phyloP scores from a whole-genome alignment of 169 alveolate species.

The Eimeria acervulina region DNA sequence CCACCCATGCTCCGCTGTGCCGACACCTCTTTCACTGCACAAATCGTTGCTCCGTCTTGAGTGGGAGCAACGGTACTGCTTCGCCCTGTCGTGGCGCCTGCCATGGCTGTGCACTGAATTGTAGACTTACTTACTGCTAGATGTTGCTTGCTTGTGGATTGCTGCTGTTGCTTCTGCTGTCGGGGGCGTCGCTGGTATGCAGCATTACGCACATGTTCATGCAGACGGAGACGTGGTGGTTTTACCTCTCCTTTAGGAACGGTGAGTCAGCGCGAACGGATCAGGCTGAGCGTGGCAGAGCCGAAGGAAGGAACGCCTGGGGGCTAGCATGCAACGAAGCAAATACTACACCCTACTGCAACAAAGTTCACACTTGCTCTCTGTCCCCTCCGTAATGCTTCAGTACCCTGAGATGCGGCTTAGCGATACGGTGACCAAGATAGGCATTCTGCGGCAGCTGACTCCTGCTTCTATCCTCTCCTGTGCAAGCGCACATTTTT shows the following conservation, averaged over 20 bases:
- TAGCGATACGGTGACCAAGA: background rate
- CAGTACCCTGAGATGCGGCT: background rate
- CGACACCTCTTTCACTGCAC: background rate
- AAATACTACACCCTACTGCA: background rate
- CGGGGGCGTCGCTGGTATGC: background rate
- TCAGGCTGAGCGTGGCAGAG: background rate
- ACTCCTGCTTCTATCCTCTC: background rate
- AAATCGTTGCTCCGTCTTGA: background rate
- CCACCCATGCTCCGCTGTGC: background rate
- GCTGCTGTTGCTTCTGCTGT: background rate
- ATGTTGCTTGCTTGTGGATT: background rate
- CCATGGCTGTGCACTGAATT: background rate
- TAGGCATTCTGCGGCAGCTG: background rate
- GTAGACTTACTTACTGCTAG: background rate
- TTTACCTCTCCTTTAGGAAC: slow-evolving; percentile 79
- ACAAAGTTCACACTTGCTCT: background rate
- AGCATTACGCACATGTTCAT: slow-evolving; percentile 82
- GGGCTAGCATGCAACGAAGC: background rate
- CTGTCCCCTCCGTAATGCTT: background rate
- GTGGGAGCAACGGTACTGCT: background rate
- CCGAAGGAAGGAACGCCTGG: background rate
- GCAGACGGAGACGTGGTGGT: slow-evolving; percentile 80
- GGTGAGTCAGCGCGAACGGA: slow-evolving; percentile 48
- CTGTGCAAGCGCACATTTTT: background rate
- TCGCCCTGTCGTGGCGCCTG: background rate